Evolutionary conservation across 805 yeast species (phyloP).

Genomic region (Metschnikowia arizonensis): DNA sequence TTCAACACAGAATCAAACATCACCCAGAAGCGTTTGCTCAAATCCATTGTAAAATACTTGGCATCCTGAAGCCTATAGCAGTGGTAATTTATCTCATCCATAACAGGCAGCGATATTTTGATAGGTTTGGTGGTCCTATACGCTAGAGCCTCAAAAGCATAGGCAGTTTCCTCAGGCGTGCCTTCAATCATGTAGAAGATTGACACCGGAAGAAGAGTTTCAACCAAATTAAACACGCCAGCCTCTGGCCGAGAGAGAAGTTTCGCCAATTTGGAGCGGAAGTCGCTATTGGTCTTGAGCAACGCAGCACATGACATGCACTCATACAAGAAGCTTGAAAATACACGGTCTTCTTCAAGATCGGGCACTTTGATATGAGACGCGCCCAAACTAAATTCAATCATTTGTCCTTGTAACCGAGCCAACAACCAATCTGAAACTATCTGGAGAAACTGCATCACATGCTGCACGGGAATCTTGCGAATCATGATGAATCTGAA

Average conservation of each 20-base stretch:
- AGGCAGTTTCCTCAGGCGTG: constrained; percentile 37
- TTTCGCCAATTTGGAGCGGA: constrained; percentile 32
- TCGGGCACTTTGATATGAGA: constrained; percentile 2
- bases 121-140: neutral
- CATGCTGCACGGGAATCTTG: constrained; percentile 33
- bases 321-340: constrained; percentile 30
- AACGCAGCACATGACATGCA: constrained; percentile 52
- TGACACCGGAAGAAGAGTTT: constrained; percentile 42
- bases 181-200: constrained; percentile 57
- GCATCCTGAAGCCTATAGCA: constrained; percentile 53
- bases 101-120: constrained; percentile 19
- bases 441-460: constrained; percentile 27
- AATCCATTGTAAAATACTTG: constrained; percentile 38
- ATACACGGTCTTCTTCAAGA: constrained; percentile 4
- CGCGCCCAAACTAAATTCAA: constrained; percentile 5
- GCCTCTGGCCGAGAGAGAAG: constrained; percentile 1
- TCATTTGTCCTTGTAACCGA: constrained; percentile 13
- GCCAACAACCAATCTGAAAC: constrained; percentile 36
- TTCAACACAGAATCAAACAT: constrained; percentile 34
- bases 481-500: constrained; percentile 50
- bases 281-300: constrained; percentile 34
- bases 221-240: neutral
- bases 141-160: constrained; percentile 40
- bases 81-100: constrained; percentile 55
- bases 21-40: constrained; percentile 48